Percentiles rank a stretch among this genome's conserved stretches.
Conservation (phyloP, 345 rosid genomes). For the Rhizophora apiculata region DNA sequence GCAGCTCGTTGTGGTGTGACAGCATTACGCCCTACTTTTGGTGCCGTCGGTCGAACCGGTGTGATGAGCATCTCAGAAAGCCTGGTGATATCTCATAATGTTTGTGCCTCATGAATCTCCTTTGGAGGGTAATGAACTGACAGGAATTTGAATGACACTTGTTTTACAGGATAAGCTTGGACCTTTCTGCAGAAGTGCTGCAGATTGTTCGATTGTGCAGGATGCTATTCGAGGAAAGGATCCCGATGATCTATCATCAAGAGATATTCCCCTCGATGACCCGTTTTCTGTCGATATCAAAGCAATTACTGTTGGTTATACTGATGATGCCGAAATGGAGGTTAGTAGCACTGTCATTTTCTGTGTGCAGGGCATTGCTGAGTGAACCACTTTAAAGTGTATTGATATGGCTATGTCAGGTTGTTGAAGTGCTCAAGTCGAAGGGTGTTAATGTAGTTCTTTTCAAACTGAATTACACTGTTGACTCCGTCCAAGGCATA, state of each 20-base stretch:
- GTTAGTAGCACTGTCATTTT: slow-evolving; percentile 28
- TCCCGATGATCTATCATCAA: slow-evolving; percentile 73
- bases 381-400: background rate
- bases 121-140: background rate
- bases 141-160: slow-evolving; percentile 3
- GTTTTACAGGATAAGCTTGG: slow-evolving; percentile 74
- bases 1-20: slow-evolving; percentile 83
- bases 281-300: slow-evolving; percentile 75
- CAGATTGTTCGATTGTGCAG: slow-evolving; percentile 60
- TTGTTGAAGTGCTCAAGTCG: slow-evolving; percentile 59
- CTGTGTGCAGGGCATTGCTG: background rate
- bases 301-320: slow-evolving; percentile 75
- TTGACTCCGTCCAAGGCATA: slow-evolving; percentile 79
- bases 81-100: slow-evolving; percentile 39
- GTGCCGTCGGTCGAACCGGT: slow-evolving; percentile 72
- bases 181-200: slow-evolving; percentile 67
- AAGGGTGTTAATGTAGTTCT: slow-evolving; percentile 83
- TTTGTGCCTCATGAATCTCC: background rate
- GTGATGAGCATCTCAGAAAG: slow-evolving; percentile 93
- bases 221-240: slow-evolving; percentile 75
- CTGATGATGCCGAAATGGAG: slow-evolving; percentile 88
- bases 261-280: slow-evolving; percentile 56
- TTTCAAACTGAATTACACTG: slow-evolving; percentile 65
- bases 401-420: slow-evolving; percentile 37
- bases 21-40: slow-evolving; percentile 84